Conservation (phyloP, 2,329 filamentous ascomycete genomes). For the Pseudocercospora macadamiae region DNA sequence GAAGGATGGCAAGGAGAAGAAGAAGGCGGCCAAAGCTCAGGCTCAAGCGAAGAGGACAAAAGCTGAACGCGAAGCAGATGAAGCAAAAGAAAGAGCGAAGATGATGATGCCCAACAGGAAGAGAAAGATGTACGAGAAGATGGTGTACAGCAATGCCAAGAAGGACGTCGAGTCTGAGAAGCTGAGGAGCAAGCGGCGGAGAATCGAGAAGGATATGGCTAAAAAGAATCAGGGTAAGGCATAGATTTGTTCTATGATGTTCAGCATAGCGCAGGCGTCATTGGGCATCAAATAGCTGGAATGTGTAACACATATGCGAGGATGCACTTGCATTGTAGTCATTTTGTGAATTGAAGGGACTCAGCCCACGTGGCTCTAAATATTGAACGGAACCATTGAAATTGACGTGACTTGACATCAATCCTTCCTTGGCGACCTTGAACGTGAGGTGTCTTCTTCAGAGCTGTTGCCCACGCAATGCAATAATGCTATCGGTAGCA, state of each 20-base stretch:
- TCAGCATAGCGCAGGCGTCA: neutral
- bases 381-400: too few relatives aligned
- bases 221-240: slow-evolving; percentile 10
- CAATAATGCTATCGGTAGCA: too few relatives aligned
- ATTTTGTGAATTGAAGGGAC: too few relatives aligned
- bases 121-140: slow-evolving; percentile 95
- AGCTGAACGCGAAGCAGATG: slow-evolving; percentile 68
- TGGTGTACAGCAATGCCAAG: slow-evolving; percentile 93
- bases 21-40: slow-evolving; percentile 68
- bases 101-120: slow-evolving; percentile 99
- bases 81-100: slow-evolving; percentile 90
- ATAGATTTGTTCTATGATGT: neutral
- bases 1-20: slow-evolving; percentile 58
- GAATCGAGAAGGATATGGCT: slow-evolving; percentile 62
- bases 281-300: neutral
- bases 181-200: slow-evolving; percentile 86
- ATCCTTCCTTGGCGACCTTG: neutral
- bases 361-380: too few relatives aligned
- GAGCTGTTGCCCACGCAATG: too few relatives aligned
- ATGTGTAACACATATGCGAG: too few relatives aligned
- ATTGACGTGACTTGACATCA: too few relatives aligned
- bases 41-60: slow-evolving; percentile 68
- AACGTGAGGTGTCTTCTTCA: too few relatives aligned
- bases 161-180: slow-evolving; percentile 88
- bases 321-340: too few relatives aligned